Evolutionary conservation across 1,284 basidiomycete species (phyloP).

Genomic region (Cerioporus squamosus): DNA sequence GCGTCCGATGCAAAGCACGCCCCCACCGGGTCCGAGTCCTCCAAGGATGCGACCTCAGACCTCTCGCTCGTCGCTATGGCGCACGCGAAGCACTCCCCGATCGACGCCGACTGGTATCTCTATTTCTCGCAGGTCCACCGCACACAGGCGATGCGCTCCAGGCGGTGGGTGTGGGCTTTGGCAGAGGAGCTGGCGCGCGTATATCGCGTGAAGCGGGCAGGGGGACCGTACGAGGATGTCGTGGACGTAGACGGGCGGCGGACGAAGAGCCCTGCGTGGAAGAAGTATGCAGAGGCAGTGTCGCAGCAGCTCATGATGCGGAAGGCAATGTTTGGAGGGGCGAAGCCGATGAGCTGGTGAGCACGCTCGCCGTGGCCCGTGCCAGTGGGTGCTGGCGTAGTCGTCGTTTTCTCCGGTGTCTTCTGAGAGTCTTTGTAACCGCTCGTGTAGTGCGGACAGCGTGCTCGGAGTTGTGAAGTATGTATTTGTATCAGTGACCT

Average conservation of each 20-base stretch:
- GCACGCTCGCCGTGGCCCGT: background rate
- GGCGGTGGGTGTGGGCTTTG: constrained; percentile 31
- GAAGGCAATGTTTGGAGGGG: background rate
- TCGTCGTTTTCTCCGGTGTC: no score
- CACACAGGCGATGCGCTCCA: constrained; percentile 30
- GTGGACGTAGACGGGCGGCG: background rate
- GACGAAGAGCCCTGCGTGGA: constrained; percentile 4
- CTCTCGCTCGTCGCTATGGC: constrained; percentile 18
- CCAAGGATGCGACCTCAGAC: background rate
- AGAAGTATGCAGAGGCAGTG: background rate
- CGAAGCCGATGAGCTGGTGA: background rate
- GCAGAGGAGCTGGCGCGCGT: constrained; percentile 10
- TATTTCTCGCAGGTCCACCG: constrained; percentile 32
- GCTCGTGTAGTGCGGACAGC: no score
- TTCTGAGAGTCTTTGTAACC: no score
- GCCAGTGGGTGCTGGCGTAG: no score
- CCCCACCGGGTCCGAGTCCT: no score
- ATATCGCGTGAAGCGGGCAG: constrained; percentile 6
- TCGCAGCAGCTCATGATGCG: constrained; percentile 3
- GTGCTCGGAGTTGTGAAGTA: no score
- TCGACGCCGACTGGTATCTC: constrained; percentile 30
- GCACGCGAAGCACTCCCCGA: constrained; percentile 21
- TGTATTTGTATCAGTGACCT: no score
- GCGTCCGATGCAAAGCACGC: background rate
- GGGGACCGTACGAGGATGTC: constrained; percentile 10